phyloP scores from a whole-genome alignment of 1,284 basidiomycete genomes.

The Porodaedalea pini region DNA sequence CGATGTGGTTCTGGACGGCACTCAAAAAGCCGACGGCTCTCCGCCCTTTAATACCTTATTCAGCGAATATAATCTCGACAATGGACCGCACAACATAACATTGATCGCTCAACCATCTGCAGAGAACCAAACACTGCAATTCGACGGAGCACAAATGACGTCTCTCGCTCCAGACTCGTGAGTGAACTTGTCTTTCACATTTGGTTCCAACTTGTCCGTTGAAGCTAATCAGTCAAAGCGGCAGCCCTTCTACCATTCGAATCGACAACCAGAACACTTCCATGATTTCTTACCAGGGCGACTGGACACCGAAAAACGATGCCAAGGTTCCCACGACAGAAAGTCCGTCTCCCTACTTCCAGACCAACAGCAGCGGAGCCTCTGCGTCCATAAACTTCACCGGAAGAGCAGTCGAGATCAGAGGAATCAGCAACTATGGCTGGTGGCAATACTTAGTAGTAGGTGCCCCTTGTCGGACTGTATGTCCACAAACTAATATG shows the following conservation, averaged over 20 bases:
- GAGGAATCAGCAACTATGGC: slow-evolving; percentile 9
- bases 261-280: slow-evolving; percentile 11
- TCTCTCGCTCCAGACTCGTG: slow-evolving; percentile 1
- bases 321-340: not conserved
- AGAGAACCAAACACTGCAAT: not conserved
- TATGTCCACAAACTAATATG: not conserved
- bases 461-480: not conserved
- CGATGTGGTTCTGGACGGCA: slow-evolving; percentile 30
- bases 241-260: not conserved
- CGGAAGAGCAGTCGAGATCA: slow-evolving; percentile 10
- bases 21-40: not conserved
- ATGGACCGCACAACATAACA: not conserved
- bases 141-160: not conserved
- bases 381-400: slow-evolving; percentile 7
- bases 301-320: not conserved
- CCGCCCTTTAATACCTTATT: slow-evolving; percentile 1
- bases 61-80: not conserved
- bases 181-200: slow-evolving; percentile 9
- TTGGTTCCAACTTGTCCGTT: too few relatives aligned
- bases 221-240: not conserved
- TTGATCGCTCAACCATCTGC: not conserved
- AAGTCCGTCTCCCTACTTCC: slow-evolving; percentile 6
- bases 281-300: slow-evolving; percentile 1
- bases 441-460: slow-evolving; percentile 14
- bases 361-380: not conserved